Base-by-base conservation (phyloP, 1,284 basidiomycete species). In the Inonotus hispidus region DNA sequence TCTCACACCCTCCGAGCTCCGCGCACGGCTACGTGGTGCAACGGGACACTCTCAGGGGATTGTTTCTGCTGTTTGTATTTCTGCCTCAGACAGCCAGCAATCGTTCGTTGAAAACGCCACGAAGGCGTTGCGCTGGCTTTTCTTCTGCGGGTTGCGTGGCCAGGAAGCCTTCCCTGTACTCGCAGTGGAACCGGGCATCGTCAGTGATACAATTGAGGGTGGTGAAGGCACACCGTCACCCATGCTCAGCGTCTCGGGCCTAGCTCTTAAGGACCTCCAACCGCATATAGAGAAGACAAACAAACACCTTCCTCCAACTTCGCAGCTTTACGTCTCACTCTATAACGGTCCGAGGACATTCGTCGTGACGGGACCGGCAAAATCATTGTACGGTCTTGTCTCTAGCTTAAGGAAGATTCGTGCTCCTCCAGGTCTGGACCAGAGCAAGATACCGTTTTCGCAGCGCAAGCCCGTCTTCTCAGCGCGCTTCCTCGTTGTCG, bases 1-100 rank as follows among this genome's bases (percentile, higher is more conserved):
- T 60, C 75, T 95, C 50, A 84, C 83, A 1, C 95, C 95, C 0
- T 91, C 87, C 19, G 84, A 95, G 69, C 82, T 97, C 71, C 85
- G 91, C 56, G 75, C 79, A 52, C 83, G 84, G 60, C 82, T 98
- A 66, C 80, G 85, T 35, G 96, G 95, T 56, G 85, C 93, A 4
- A 98, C 96, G 11, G 96, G 96, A 52, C 96, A 99, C 77, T 97
- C 94, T 6, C 96, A 98, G 75, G 97, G 96, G 66, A 85, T 99
- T 67, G 87, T 98, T 60, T 94, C 95, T 21, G 96, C 96, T 23
- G 84, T 97, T 57, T 89, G 86, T 32, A 84, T 98, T 67, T 82
- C 95, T 7, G 84, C 93, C 1, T 96, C 94, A 16, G 79, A 81
- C 38, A 84, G 85, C 45, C 86, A 88, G 68, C 87, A 90, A 56